phyloP scores from a whole-genome alignment of 1,139 yeast genomes.

The Saccharomycopsis hybrid region DNA sequence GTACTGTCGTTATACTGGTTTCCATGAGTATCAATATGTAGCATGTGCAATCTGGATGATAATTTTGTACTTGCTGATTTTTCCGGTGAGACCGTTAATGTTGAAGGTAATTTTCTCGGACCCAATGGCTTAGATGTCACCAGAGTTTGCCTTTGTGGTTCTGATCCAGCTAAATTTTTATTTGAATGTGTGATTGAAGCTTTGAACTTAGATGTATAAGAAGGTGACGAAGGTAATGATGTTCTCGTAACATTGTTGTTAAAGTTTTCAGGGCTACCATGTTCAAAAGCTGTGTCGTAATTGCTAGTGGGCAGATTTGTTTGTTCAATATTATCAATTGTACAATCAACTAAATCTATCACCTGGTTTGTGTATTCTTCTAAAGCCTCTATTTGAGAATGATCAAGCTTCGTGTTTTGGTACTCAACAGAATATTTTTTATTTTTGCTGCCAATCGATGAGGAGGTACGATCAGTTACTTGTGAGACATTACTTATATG shows the following conservation, averaged over 20 bases:
- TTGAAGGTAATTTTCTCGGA: slow-evolving; percentile 11
- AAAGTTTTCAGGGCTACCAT: background rate
- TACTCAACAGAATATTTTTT: too few relatives aligned
- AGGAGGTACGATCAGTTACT: slow-evolving; percentile 67
- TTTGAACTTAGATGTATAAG: too few relatives aligned
- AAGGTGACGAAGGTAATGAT: too few relatives aligned
- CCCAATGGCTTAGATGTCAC: slow-evolving; percentile 5
- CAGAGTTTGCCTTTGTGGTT: too few relatives aligned
- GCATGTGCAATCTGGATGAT: background rate
- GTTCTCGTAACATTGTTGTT: too few relatives aligned
- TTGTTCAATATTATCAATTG: background rate
- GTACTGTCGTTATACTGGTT: too few relatives aligned
- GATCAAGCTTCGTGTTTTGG: background rate
- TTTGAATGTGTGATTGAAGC: too few relatives aligned
- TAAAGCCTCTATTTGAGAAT: slow-evolving; percentile 3
- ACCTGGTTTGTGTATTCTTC: slow-evolving; percentile 7
- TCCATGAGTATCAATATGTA: too few relatives aligned
- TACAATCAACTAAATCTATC: background rate
- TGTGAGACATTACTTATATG: slow-evolving; percentile 97
- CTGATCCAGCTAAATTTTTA: too few relatives aligned
- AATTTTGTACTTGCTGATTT: background rate
- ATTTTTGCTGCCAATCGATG: background rate
- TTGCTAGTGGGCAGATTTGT: background rate
- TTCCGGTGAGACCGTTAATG: slow-evolving; percentile 1
- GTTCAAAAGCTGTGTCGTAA: background rate